Conservation (phyloP, 176 grass and related monocot species). For the Aegilops umbellulata region DNA sequence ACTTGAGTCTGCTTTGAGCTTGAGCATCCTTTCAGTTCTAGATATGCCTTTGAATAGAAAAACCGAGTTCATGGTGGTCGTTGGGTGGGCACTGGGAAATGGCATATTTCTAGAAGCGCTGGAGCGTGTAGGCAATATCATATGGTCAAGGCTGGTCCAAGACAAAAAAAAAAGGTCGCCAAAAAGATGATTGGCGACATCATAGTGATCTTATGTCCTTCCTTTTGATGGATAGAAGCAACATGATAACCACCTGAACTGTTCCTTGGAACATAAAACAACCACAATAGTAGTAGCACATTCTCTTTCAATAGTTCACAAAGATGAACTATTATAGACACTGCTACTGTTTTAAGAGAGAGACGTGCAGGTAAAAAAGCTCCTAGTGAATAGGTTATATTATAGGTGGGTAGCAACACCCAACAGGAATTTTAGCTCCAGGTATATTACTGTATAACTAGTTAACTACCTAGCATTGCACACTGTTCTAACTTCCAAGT, state of each 20-base stretch:
- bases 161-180: not conserved
- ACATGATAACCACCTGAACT: constrained; percentile 15
- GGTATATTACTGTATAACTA: constrained; percentile 24
- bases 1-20: not conserved
- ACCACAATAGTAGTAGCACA: constrained; percentile 13
- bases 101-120: constrained; percentile 9
- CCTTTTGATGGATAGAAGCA: constrained; percentile 17
- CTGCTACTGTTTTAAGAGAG: constrained; percentile 9
- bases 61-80: not conserved
- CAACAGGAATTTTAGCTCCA: constrained; percentile 30
- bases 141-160: not conserved
- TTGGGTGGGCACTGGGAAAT: not conserved
- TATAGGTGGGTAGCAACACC: constrained; percentile 4
- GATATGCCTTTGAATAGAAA: constrained; percentile 3
- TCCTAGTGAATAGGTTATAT: constrained; percentile 17
- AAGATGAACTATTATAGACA: constrained; percentile 13
- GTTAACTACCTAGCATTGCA: not conserved
- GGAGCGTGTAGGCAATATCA: not conserved
- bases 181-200: constrained; percentile 18
- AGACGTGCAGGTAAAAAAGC: constrained; percentile 4
- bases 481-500: constrained; percentile 21
- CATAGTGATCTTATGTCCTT: not conserved
- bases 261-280: constrained; percentile 11
- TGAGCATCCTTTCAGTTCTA: constrained; percentile 3
- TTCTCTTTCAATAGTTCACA: constrained; percentile 10